Percentiles rank a stretch among this genome's conserved stretches.
Conservation (phyloP, 2,329 filamentous ascomycete species). For the Botrytis deweyae region DNA sequence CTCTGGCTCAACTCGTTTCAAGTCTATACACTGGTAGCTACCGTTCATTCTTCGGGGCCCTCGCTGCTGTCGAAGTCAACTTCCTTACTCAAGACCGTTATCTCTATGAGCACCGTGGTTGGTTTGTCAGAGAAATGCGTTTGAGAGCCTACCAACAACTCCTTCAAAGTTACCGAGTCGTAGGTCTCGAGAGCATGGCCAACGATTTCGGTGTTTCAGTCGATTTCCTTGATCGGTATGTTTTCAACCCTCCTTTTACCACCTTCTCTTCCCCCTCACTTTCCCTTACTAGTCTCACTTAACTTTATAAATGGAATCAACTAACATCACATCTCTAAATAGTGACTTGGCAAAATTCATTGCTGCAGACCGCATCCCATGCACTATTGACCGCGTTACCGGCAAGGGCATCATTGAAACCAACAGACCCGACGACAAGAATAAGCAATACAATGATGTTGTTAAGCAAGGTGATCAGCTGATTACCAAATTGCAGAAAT, state of each 20-base stretch:
- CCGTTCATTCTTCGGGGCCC: constrained; percentile 85
- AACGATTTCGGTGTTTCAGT: constrained; percentile 95
- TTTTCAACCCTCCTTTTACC: constrained; percentile 25
- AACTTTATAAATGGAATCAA: neutral
- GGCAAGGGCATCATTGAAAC: constrained; percentile 98
- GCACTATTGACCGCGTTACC: constrained; percentile 95
- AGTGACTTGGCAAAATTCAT: constrained; percentile 97
- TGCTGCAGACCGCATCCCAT: constrained; percentile 87
- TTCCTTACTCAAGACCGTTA: constrained; percentile 95
- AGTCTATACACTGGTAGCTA: constrained; percentile 94
- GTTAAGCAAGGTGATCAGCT: constrained; percentile 96
- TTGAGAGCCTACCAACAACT: constrained; percentile 95
- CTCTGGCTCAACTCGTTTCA: constrained; percentile 82
- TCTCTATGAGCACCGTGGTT: constrained; percentile 90
- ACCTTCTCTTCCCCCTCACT: neutral
- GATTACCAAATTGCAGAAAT: constrained; percentile 99
- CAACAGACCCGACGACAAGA: constrained; percentile 97
- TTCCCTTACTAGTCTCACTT: neutral
- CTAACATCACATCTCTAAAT: neutral
- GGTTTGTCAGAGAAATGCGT: constrained; percentile 98
- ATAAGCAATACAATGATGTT: constrained; percentile 98
- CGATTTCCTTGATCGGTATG: constrained; percentile 90
- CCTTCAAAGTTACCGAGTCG: constrained; percentile 93
- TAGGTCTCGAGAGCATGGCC: constrained; percentile 96
- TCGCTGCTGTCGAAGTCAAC: constrained; percentile 86